phyloP scores from a whole-genome alignment of 768 basidiomycete genomes.

The Suillus luteus region DNA sequence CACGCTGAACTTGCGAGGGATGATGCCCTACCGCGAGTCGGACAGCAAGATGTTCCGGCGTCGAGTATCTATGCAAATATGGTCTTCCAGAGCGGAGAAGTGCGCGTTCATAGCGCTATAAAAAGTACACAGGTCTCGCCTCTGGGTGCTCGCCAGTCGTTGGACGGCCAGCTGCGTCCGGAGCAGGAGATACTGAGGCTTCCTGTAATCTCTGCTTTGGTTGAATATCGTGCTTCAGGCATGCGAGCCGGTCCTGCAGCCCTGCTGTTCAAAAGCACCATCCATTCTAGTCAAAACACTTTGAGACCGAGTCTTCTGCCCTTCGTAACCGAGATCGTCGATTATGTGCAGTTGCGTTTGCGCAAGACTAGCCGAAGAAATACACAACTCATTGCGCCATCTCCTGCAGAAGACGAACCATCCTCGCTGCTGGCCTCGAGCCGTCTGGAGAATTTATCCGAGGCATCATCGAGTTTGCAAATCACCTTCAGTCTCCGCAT shows the following conservation, averaged over 20 bases:
- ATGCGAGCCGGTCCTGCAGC: constrained; percentile 52
- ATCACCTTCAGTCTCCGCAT: constrained; percentile 89
- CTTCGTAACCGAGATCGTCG: constrained; percentile 78
- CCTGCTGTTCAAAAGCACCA: constrained; percentile 81
- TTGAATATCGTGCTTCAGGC: constrained; percentile 71
- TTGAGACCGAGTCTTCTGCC: constrained; percentile 81
- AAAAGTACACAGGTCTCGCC: constrained; percentile 43
- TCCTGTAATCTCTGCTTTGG: constrained; percentile 80
- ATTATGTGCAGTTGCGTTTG: constrained; percentile 70
- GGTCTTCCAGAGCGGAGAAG: constrained; percentile 82
- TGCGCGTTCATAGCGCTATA: constrained; percentile 64
- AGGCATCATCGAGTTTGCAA: constrained; percentile 52
- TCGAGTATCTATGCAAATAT: constrained; percentile 67
- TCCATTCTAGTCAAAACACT: constrained; percentile 87
- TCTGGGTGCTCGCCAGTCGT: constrained; percentile 36
- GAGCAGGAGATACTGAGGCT: constrained; percentile 68
- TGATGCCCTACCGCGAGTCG: constrained; percentile 13
- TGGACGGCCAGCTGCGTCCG: constrained; percentile 24
- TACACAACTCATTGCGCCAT: constrained; percentile 20
- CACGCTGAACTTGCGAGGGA: constrained; percentile 20
- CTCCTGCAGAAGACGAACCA: constrained; percentile 17
- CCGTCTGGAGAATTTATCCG: constrained; percentile 17
- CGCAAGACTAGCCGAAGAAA: constrained; percentile 45
- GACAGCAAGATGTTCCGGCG: constrained; percentile 40
- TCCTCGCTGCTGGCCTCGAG: constrained; percentile 23